These are phyloP conservation scores for Ramichloridium luteum DNA, from an alignment of 2,329 filamentous ascomycete genomes.

Conservation along the genomic window DNA sequence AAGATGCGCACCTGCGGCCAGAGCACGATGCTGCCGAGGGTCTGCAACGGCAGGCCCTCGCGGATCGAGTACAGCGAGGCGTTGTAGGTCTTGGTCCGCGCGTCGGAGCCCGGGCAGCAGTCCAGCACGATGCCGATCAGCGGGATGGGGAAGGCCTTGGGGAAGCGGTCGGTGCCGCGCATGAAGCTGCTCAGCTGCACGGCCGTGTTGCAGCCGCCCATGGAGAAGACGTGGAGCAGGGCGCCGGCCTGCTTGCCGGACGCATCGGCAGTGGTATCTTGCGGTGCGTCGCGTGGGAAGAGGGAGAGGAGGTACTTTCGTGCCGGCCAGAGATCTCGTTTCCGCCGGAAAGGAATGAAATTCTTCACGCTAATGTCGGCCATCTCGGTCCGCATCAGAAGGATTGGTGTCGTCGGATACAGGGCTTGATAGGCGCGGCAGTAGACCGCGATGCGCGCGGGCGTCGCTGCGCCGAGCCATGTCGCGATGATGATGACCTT, in stretches of 20 bases:
- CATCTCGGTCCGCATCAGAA: constrained; percentile 5
- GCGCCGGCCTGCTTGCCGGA: constrained; percentile 2
- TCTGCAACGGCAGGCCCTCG: background rate
- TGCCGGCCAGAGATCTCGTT: background rate
- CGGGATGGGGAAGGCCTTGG: background rate
- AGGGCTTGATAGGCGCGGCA: constrained; percentile 3
- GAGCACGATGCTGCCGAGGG: background rate
- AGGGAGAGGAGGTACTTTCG: background rate
- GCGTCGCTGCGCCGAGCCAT: constrained; percentile 4
- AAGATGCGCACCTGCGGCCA: background rate
- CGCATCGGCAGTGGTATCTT: too few species aligned
- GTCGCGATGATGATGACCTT: constrained; percentile 5
- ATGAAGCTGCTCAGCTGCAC: constrained; percentile 3
- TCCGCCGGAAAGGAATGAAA: too few species aligned
- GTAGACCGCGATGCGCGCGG: constrained; percentile 4
- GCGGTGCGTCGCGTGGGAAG: too few species aligned
- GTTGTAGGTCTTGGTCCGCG: background rate
- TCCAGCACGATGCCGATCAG: background rate
- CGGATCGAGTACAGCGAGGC: background rate
- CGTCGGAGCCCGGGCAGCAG: background rate
- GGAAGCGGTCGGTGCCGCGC: constrained; percentile 1
- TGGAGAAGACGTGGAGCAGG: constrained; percentile 3
- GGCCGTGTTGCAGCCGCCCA: constrained; percentile 4
- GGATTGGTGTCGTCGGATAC: constrained; percentile 2
- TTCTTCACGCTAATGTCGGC: constrained; percentile 4